Percentiles rank a stretch among this genome's conserved stretches.
phyloP scores from a whole-genome alignment of 441 rosid species.

The Mallotus japonicus region DNA sequence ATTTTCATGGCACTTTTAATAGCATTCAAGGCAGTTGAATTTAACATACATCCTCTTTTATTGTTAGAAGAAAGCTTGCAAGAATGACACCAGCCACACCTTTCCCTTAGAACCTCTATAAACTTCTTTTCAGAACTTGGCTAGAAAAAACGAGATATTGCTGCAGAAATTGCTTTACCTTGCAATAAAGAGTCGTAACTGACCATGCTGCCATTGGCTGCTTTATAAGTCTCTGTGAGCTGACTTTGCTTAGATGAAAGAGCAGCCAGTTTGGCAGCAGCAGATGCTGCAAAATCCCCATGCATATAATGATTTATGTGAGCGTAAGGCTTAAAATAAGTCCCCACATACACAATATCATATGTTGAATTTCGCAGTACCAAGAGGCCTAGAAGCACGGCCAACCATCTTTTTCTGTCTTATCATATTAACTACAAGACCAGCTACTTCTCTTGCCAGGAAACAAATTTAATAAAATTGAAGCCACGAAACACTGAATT shows the following conservation, averaged over 20 bases:
- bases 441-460: conserved; percentile 87
- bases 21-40: conserved; percentile 65
- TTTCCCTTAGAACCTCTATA: conserved; percentile 83
- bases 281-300: too few species aligned
- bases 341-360: conserved; percentile 43
- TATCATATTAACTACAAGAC: conserved; percentile 98
- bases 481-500: neutral
- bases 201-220: too few species aligned
- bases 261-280: too few species aligned
- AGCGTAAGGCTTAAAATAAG: too few species aligned
- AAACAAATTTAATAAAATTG: conserved; percentile 6
- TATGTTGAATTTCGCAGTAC: conserved; percentile 48
- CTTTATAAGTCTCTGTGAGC: too few species aligned
- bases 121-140: conserved; percentile 83
- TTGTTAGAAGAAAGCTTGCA: conserved; percentile 62
- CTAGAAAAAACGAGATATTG: conserved; percentile 88
- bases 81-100: conserved; percentile 98
- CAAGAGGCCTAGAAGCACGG: conserved; percentile 96
- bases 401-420: conserved; percentile 98
- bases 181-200: conserved; percentile 59
- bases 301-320: too few species aligned
- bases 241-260: too few species aligned
- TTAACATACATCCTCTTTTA: conserved; percentile 84
- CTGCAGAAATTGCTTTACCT: conserved; percentile 73
- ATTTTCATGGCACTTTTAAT: conserved; percentile 68